Percentiles rank a stretch among this genome's conserved stretches.
These are phyloP conservation scores for Talaromyces wortmannii DNA, from an alignment of 495 filamentous ascomycete genomes.

Conservation along the genomic window DNA sequence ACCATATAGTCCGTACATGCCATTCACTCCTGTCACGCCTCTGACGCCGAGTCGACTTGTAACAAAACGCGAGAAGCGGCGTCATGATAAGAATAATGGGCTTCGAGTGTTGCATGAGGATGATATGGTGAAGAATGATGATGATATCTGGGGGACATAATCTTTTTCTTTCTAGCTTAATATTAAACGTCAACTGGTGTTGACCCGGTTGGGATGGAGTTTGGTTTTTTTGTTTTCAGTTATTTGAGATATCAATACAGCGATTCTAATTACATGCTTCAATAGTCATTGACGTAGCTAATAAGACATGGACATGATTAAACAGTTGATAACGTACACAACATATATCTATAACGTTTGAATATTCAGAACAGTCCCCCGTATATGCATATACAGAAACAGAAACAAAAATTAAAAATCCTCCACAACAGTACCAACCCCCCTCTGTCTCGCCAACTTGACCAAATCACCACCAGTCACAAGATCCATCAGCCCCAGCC, in stretches of 20 bases:
- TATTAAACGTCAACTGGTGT: too few relatives aligned
- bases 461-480: constrained; percentile 71
- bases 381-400: background rate
- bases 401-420: constrained; percentile 40
- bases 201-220: background rate
- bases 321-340: too few relatives aligned
- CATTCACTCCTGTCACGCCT: constrained; percentile 79
- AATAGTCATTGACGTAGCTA: too few relatives aligned
- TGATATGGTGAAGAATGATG: constrained; percentile 43
- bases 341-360: too few relatives aligned
- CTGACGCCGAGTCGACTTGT: constrained; percentile 74
- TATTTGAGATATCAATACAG: too few relatives aligned
- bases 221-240: background rate
- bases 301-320: too few relatives aligned
- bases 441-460: constrained; percentile 61
- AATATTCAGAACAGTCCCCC: background rate
- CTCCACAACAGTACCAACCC: constrained; percentile 65
- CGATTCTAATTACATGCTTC: too few relatives aligned
- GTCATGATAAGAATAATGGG: constrained; percentile 30
- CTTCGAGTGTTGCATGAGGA: constrained; percentile 36
- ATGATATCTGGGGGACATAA: constrained; percentile 50
- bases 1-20: constrained; percentile 89
- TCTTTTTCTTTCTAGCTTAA: background rate
- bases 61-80: constrained; percentile 67
- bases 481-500: constrained; percentile 43